These are phyloP conservation scores for Lachancea meyersii DNA, from an alignment of 805 yeast genomes.

Conservation along the genomic window DNA sequence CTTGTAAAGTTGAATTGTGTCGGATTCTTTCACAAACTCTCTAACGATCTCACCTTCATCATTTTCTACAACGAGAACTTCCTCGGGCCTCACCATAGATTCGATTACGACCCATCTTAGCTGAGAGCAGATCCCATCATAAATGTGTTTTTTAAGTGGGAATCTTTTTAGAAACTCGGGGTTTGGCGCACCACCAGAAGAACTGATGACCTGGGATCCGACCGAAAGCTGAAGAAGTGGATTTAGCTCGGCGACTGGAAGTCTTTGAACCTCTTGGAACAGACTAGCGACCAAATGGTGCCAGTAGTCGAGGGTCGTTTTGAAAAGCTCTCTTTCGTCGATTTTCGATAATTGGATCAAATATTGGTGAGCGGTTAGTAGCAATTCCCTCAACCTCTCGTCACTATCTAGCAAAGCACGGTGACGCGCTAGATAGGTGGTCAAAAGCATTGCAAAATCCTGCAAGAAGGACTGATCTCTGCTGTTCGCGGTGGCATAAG, in stretches of 20 bases:
- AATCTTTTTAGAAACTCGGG: conserved; percentile 70
- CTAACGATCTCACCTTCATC: conserved; percentile 99
- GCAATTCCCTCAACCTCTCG: conserved; percentile 48
- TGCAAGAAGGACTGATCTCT: conserved; percentile 90
- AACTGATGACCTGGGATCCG: conserved; percentile 30
- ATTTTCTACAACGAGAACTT: conserved; percentile 91
- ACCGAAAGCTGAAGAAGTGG: conserved; percentile 69
- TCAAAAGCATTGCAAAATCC: conserved; percentile 88
- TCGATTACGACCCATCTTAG: conserved; percentile 91
- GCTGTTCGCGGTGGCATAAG: conserved; percentile 70
- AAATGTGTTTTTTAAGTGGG: conserved; percentile 81
- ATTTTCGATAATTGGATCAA: conserved; percentile 79
- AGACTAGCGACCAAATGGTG: conserved; percentile 72
- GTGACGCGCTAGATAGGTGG: conserved; percentile 77
- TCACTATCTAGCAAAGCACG: conserved; percentile 54
- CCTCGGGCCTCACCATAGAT: conserved; percentile 98
- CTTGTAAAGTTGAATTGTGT: conserved; percentile 91
- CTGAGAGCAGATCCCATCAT: conserved; percentile 70
- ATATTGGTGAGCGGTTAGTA: conserved; percentile 70
- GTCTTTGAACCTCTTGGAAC: conserved; percentile 75
- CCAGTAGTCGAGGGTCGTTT: conserved; percentile 96
- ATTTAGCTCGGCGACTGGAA: conserved; percentile 65
- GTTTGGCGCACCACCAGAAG: conserved; percentile 77
- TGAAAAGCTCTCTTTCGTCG: conserved; percentile 93
- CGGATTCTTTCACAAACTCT: conserved; percentile 94